Evolutionary conservation across 176 grass and related monocot species (phyloP), one percentile per base, ranked within the genome.

Genomic region (Elymus sibiricus): DNA sequence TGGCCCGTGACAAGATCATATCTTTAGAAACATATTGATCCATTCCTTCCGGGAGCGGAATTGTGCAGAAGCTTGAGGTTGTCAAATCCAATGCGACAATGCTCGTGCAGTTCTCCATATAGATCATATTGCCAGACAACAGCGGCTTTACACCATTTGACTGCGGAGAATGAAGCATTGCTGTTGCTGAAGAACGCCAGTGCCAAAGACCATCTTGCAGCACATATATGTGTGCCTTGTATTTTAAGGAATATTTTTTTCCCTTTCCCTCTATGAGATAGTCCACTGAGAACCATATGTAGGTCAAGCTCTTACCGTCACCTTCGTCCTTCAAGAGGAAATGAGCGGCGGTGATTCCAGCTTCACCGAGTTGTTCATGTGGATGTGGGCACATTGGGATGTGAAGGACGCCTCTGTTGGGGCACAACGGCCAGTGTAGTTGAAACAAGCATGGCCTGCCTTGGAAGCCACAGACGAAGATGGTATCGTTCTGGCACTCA

Each of bases 401-500:
- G 5, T 7, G 70, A 44, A 74, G 0, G 7, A 49, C 42, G 7
- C 71, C 42, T 74, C 71, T 25, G 25, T 49, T 8, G 2, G 24
- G 71, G 43, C 25, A 47, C 42, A 74, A 0, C 14, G 71, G 71
- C 71, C 25, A 47, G 14, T 74, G 71, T 42, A 49, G 25, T 5
- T 5, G 14, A 26, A 29, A 4, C 25, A 8, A 1, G 14, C 5
- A 0, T 0, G 1, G 2, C 42, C 2, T 17, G 24, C 14, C 25
- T 43, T 10, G 15, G 42, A 49, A 49, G 42, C 71, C 71, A 44
- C 7, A 5, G 42, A 47, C 24, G 24, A 74, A 6, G 42, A 74
- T 9, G 24, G 42, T 74, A 42, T 74, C 71, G 15, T 74, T 49
- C 1, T 74, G 25, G 71, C 44, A 44, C 3, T 74, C 71, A 4